Evolutionary conservation across 1,284 basidiomycete species (phyloP).

Genomic region (Wallemia ichthyophaga): DNA sequence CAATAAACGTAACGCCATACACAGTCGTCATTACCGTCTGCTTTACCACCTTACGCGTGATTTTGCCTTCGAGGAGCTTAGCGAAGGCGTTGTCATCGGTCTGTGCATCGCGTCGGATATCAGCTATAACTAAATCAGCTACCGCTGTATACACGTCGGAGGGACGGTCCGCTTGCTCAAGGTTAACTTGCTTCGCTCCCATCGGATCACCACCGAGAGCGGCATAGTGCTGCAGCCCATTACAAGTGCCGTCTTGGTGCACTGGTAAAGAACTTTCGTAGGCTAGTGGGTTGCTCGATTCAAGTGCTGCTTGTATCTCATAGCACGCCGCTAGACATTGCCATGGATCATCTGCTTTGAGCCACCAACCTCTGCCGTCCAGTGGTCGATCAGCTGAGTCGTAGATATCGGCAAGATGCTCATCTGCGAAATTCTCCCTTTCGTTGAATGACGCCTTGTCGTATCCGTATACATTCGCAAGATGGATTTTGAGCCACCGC

Average conservation of each 20-base stretch:
- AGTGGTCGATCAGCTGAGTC: conserved; percentile 68
- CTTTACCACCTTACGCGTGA: conserved; percentile 87
- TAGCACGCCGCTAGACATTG: conserved; percentile 79
- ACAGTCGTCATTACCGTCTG: conserved; percentile 99
- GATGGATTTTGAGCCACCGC: conserved; percentile 66
- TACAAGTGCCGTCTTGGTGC: conserved; percentile 96
- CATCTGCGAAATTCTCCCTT: conserved; percentile 45
- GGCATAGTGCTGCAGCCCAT: conserved; percentile 94
- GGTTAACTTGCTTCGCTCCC: conserved; percentile 78
- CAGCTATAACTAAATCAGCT: conserved; percentile 14
- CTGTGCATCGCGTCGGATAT: conserved; percentile 22
- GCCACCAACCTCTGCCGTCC: conserved; percentile 40
- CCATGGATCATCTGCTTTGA: conserved; percentile 77
- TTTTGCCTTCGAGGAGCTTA: conserved; percentile 37
- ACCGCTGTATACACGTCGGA: conserved; percentile 91
- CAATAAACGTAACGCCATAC: conserved; percentile 87
- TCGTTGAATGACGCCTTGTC: conserved; percentile 89
- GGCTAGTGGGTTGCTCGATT: conserved; percentile 35
- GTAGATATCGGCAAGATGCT: conserved; percentile 42
- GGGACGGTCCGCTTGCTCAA: conserved; percentile 54
- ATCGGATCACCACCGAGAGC: conserved; percentile 74
- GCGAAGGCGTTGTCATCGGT: conserved; percentile 27
- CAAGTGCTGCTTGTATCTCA: conserved; percentile 49
- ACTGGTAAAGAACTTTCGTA: conserved; percentile 57
- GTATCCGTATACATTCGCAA: conserved; percentile 73